Base-by-base conservation (phyloP, 257 asterid genomes). In the Cinchona pubescens region DNA sequence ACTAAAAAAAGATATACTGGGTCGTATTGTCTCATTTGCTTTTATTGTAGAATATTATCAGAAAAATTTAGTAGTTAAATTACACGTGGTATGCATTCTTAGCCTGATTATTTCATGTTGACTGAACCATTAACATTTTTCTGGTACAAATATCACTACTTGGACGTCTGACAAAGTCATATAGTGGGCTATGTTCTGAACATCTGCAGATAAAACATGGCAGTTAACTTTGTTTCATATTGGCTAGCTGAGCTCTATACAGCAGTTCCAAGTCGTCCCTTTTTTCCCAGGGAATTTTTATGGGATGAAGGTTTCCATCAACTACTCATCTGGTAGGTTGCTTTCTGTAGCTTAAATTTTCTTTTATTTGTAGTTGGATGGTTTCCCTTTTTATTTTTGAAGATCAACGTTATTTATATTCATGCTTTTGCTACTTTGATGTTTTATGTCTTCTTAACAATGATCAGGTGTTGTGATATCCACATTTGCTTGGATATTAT, bases 251-350 rank as follows among this genome's bases (percentile, higher is more conserved):
- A 91, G 90, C 88, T 95, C 70, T 92, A 90, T 82, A 87, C 99
- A 64, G 97, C 99, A 76, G 99, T 95, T 81, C 99, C 99, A 74
- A 92, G 99, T 81, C 93, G 99, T 23, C 96, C 99, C 74, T 92
- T 95, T 83, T 95, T 95, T 64, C 99, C 99, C 40, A 86, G 99
- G 87, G 98, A 98, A 35, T 95, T 95, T 83, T 79, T 95, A 74
- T 95, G 99, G 99, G 99, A 95, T 86, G 99, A 95, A 82, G 99
- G 99, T 76, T 95, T 95, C 85, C 99, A 95, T 85, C 99, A 95
- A 83, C 90, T 95, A 75, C 70, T 92, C 58, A 89, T 95, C 79
- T 87, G 97, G 99, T 95, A 75, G 72, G 96, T 85, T 80, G 71
- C 81, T 73, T 76, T 49, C 70, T 69, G 35, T 21, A 15, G 60